phyloP scores from a whole-genome alignment of 805 yeast species.

The Zygosaccharomyces gambellarensis region DNA sequence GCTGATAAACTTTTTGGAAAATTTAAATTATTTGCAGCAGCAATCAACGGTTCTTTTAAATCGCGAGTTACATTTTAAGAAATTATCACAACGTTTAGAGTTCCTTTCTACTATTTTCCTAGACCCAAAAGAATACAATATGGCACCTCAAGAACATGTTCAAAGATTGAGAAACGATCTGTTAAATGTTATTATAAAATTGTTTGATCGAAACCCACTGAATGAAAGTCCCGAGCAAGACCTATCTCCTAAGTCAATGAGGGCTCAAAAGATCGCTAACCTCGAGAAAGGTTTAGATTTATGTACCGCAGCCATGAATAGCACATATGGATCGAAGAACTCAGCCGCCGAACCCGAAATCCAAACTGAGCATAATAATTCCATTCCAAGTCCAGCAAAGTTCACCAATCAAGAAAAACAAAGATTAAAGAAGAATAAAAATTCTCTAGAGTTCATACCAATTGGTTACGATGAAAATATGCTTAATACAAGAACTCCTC shows the following conservation, averaged over 20 bases:
- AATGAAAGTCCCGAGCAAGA: background rate
- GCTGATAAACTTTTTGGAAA: conserved; percentile 18
- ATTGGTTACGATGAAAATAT: conserved; percentile 21
- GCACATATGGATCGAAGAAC: conserved; percentile 7
- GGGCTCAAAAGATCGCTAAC: conserved; percentile 2
- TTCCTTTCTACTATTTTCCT: conserved; percentile 18
- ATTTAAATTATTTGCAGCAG: conserved; percentile 18
- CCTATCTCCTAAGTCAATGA: background rate
- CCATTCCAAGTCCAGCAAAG: background rate
- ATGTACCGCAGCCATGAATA: conserved; percentile 15
- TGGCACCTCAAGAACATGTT: conserved; percentile 16
- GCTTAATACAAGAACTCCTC: conserved; percentile 8
- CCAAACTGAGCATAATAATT: background rate
- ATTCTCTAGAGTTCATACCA: conserved; percentile 18
- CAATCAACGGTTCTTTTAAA: conserved; percentile 25
- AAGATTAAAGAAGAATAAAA: conserved; percentile 6
- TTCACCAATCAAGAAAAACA: conserved; percentile 7
- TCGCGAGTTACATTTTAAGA: conserved; percentile 22
- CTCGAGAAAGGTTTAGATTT: conserved; percentile 14
- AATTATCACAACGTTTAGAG: conserved; percentile 16
- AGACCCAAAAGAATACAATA: conserved; percentile 19
- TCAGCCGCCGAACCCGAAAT: background rate
- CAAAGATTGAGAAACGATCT: conserved; percentile 15
- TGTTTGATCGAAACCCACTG: conserved; percentile 10
- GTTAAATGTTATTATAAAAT: conserved; percentile 14